Conservation (phyloP, 176 grass and related monocot genomes). For the Typha latifolia region DNA sequence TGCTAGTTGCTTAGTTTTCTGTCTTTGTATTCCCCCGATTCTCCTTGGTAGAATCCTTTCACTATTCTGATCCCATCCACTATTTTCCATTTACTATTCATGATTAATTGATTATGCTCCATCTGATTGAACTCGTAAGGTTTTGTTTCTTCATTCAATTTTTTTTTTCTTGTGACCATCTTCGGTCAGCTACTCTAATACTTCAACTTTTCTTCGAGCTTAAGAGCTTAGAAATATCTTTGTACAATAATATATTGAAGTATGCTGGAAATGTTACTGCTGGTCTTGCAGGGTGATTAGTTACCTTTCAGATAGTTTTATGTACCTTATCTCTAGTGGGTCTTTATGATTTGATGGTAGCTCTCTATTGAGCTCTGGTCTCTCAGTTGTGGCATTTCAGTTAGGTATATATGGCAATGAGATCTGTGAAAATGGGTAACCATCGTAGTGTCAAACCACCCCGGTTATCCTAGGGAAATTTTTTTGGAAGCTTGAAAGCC, state of each 20-base stretch:
- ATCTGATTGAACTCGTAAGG: not conserved
- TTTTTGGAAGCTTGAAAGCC: not conserved
- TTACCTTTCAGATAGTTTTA: not conserved
- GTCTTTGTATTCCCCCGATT: not conserved
- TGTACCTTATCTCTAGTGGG: not conserved
- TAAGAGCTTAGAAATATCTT: too few species aligned
- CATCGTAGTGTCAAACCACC: not conserved
- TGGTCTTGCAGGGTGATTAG: too few species aligned
- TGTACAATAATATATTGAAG: too few species aligned
- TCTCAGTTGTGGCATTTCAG: not conserved
- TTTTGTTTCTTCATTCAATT: too few species aligned
- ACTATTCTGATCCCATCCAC: not conserved
- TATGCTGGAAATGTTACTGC: too few species aligned
- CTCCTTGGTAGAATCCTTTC: not conserved
- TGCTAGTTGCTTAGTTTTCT: not conserved
- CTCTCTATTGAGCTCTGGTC: not conserved
- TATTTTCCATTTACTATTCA: not conserved
- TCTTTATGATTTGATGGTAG: not conserved
- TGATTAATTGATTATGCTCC: not conserved
- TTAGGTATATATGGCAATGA: not conserved
- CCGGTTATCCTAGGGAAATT: not conserved
- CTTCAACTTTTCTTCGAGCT: too few species aligned
- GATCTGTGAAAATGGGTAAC: not conserved
- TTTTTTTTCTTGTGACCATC: too few species aligned
- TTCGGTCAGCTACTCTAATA: too few species aligned